Conservation (phyloP, 345 rosid species). For the Boechera divaricarpa region DNA sequence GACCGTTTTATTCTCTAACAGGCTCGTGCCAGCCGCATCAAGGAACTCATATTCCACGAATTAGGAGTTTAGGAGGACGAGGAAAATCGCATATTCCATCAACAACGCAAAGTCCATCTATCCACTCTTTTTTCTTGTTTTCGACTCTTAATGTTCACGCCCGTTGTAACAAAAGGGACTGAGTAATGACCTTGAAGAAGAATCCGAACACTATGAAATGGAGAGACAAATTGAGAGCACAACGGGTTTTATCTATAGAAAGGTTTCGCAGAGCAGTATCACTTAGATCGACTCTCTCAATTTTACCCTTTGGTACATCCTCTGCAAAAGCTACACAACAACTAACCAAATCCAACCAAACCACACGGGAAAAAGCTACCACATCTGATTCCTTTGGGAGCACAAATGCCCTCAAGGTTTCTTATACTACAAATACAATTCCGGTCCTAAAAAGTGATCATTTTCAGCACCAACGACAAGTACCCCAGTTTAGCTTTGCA, state of each 20-base stretch:
- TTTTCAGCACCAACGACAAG: not conserved
- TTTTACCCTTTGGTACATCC: not conserved
- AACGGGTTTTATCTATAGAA: too few species aligned
- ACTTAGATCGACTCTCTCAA: not conserved
- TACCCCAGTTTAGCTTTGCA: not conserved
- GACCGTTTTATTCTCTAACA: not conserved
- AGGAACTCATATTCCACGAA: not conserved
- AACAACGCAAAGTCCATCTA: not conserved
- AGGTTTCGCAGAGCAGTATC: not conserved
- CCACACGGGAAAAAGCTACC: not conserved
- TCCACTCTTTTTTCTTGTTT: not conserved
- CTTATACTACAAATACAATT: not conserved
- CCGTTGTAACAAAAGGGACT: too few species aligned
- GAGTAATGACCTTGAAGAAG: too few species aligned
- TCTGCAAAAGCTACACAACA: conserved; percentile 19
- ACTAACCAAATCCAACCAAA: not conserved
- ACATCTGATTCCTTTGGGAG: not conserved
- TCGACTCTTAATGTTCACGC: too few species aligned
- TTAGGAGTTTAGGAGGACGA: not conserved
- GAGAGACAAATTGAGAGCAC: too few species aligned
- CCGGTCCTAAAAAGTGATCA: not conserved
- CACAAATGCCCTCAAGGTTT: not conserved
- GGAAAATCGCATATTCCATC: not conserved
- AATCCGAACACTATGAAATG: too few species aligned
- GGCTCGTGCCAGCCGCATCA: not conserved